Evolutionary conservation across 1,284 basidiomycete species (phyloP), one percentile per base, ranked within the genome.

Genomic region (Moniliophthora roreri): DNA sequence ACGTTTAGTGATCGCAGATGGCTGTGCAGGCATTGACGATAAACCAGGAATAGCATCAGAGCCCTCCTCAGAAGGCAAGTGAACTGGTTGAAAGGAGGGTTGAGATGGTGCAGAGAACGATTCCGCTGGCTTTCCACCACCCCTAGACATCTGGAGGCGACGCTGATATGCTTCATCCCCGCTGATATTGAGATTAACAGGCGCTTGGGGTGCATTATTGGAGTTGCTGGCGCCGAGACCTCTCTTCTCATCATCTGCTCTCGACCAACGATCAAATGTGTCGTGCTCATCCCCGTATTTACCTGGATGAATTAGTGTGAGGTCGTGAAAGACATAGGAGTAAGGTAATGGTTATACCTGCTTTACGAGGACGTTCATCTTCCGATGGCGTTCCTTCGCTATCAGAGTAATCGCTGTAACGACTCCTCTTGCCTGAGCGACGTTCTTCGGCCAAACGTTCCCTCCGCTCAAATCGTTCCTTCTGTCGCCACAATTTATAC

Each of bases 401-500:
- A 57, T 83, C 88, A 2, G 85, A 86, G 62, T 86, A 84, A 55
- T 78, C 80, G 60, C 80, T 83, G 51, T 80, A 80, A 53, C 85
- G 72, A 53, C 89, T 83, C 55, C 81, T 71, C 52, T 85, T 80
- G 61, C 84, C 78, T 58, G 70, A 69, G 51, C 78, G 74, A 4
- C 79, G 76, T 63, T 82, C 76, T 58, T 86, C 82, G 8, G 77
- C 80, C 3, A 85, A 66, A 23, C 84, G 78, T 53, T 85, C 80
- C 5, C 85, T 77, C 28, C 82, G 73, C 58, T 91, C 87, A 46
- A 88, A 87, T 34, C 80, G 79, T 26, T 91, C 87, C 52, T 81
- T 82, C 58, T 83, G 81, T 58, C 85, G 87, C 82, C 84, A 91
- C 10, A 81, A 62, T 63, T 91, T 92, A 73, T 85, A 91, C 61